Evolutionary conservation across 1,284 basidiomycete genomes (phyloP).

Genomic region (Erythrobasidium hasegawianum): DNA sequence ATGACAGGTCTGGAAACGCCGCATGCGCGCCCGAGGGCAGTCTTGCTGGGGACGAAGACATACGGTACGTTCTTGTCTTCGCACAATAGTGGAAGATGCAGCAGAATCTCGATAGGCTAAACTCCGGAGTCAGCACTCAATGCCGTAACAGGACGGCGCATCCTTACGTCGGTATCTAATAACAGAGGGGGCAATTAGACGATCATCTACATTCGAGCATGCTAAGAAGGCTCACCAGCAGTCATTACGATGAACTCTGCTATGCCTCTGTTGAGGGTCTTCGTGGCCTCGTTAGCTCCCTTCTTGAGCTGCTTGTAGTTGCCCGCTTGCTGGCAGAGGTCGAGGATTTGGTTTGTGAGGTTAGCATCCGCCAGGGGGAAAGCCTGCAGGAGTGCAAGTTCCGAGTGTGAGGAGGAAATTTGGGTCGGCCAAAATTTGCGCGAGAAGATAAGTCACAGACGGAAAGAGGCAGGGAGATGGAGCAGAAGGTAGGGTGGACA

Average conservation of each 20-base stretch:
- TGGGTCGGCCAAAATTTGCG: conserved; percentile 3
- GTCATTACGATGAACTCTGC: conserved; percentile 98
- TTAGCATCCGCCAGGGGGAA: conserved; percentile 87
- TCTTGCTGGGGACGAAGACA: conserved; percentile 69
- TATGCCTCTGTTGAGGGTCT: conserved; percentile 95
- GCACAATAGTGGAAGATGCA: conserved; percentile 94
- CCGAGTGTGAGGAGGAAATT: background rate
- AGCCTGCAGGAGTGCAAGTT: conserved; percentile 55
- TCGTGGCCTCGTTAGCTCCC: conserved; percentile 76
- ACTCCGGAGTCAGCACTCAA: too few relatives aligned
- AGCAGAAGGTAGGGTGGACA: background rate
- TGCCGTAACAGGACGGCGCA: too few relatives aligned
- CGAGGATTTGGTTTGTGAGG: conserved; percentile 86
- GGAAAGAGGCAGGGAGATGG: conserved; percentile 11
- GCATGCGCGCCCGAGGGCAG: conserved; percentile 91
- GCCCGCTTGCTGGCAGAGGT: conserved; percentile 43
- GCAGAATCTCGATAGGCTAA: conserved; percentile 94
- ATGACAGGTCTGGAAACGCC: conserved; percentile 95
- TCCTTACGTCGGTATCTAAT: too few relatives aligned
- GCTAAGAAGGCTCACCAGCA: conserved; percentile 53
- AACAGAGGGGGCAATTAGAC: too few relatives aligned
- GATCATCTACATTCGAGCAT: too few relatives aligned
- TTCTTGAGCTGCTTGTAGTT: conserved; percentile 33
- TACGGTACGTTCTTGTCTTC: conserved; percentile 73
- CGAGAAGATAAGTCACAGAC: conserved; percentile 8